Evolutionary conservation across 164 flowering plant species (phyloP).

Genomic region (Aristolochia fimbriata): DNA sequence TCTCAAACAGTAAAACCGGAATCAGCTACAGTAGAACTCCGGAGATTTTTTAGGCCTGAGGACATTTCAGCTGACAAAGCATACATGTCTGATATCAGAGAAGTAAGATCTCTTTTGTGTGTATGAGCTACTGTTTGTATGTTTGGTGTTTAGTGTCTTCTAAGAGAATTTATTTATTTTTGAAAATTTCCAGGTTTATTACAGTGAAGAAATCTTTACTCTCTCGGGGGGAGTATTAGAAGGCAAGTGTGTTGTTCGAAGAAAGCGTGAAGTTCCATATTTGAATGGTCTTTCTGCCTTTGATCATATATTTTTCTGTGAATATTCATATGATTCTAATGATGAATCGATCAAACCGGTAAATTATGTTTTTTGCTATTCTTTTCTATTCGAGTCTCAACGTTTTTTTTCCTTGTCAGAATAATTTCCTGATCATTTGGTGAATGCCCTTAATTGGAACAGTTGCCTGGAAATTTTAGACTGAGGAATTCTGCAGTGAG

Average conservation of each 20-base stretch:
- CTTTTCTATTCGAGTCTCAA: background rate
- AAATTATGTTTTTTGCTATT: background rate
- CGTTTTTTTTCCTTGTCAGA: too few relatives aligned
- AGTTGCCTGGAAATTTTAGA: slow-evolving; percentile 58
- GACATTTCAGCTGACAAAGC: slow-evolving; percentile 81
- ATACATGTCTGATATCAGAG: slow-evolving; percentile 72
- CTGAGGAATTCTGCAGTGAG: slow-evolving; percentile 27
- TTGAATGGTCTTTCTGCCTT: slow-evolving; percentile 31
- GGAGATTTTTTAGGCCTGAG: slow-evolving; percentile 90
- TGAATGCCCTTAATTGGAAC: slow-evolving; percentile 9
- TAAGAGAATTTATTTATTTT: background rate
- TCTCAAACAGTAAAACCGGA: slow-evolving; percentile 21
- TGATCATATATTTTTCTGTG: slow-evolving; percentile 82
- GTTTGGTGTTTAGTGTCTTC: background rate
- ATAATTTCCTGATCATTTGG: too few relatives aligned
- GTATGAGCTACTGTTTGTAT: background rate
- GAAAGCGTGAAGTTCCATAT: slow-evolving; percentile 53
- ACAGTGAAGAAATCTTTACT: slow-evolving; percentile 50
- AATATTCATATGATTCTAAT: slow-evolving; percentile 60
- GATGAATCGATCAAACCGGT: slow-evolving; percentile 86
- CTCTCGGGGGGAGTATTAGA: slow-evolving; percentile 40
- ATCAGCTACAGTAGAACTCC: slow-evolving; percentile 41
- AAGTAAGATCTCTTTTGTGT: slow-evolving; percentile 29
- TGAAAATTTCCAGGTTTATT: slow-evolving; percentile 48
- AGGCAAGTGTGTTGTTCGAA: slow-evolving; percentile 80